phyloP scores from a whole-genome alignment of 1,284 basidiomycete species.

The Mrakiaceae sp. region DNA sequence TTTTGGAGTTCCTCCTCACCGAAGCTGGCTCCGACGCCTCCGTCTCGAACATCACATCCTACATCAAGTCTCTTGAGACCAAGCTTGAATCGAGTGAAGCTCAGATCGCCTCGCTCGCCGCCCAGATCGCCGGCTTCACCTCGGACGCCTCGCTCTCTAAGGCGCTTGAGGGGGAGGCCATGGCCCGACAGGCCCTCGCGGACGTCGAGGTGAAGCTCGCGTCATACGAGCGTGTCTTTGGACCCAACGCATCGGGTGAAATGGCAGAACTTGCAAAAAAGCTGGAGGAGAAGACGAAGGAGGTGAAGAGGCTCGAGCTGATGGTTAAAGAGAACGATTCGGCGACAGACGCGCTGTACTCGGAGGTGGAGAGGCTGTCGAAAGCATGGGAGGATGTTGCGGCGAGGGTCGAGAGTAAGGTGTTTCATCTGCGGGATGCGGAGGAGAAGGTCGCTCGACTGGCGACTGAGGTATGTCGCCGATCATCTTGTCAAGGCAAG shows the following conservation, averaged over 20 bases:
- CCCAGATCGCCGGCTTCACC: slow-evolving; percentile 31
- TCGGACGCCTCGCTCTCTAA: slow-evolving; percentile 33
- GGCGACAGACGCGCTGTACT: slow-evolving; percentile 65
- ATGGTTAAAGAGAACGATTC: slow-evolving; percentile 41
- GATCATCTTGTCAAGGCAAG: too few relatives aligned
- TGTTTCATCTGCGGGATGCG: slow-evolving; percentile 61
- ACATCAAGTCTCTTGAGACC: slow-evolving; percentile 51
- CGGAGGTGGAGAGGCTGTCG: slow-evolving; percentile 77
- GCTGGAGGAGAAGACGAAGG: slow-evolving; percentile 52
- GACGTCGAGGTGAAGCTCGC: slow-evolving; percentile 39
- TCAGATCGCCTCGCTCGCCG: slow-evolving; percentile 39
- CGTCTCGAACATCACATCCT: slow-evolving; percentile 23
- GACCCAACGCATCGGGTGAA: slow-evolving; percentile 44
- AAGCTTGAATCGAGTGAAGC: slow-evolving; percentile 46
- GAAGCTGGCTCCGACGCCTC: slow-evolving; percentile 48
- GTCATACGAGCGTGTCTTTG: slow-evolving; percentile 52
- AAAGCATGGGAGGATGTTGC: slow-evolving; percentile 80
- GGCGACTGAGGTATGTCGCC: slow-evolving; percentile 30
- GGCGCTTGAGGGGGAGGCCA: slow-evolving; percentile 44
- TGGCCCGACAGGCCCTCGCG: slow-evolving; percentile 45
- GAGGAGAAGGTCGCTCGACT: slow-evolving; percentile 56
- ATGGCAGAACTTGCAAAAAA: slow-evolving; percentile 42
- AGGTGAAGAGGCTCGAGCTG: slow-evolving; percentile 46
- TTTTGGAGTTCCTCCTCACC: slow-evolving; percentile 57
- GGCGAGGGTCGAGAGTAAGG: slow-evolving; percentile 67